These are phyloP conservation scores for Aspergillus carbonarius DNA, from an alignment of 2,329 filamentous ascomycete species.

Conservation along the genomic window DNA sequence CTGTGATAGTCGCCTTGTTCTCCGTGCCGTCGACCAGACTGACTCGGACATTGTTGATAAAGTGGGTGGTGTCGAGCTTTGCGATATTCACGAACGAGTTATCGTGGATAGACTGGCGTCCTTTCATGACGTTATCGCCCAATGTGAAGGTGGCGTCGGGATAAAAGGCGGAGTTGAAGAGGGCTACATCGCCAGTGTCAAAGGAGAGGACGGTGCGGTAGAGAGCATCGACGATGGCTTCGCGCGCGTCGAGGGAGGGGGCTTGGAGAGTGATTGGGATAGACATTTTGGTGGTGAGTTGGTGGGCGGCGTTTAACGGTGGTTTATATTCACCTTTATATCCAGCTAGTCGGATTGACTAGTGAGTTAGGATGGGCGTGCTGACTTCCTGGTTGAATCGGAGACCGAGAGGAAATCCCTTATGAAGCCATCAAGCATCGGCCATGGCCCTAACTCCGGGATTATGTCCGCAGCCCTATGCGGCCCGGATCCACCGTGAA, in stretches of 20 bases:
- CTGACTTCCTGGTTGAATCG: no score
- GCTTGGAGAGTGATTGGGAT: not conserved
- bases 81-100: slow-evolving; percentile 20
- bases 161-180: slow-evolving; percentile 32
- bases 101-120: slow-evolving; percentile 19
- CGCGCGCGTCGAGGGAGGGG: slow-evolving; percentile 15
- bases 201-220: slow-evolving; percentile 28
- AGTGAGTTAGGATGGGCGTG: no score
- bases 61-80: slow-evolving; percentile 31
- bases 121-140: slow-evolving; percentile 19
- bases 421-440: no score
- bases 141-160: slow-evolving; percentile 17
- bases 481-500: no score
- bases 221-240: slow-evolving; percentile 34
- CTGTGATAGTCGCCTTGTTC: slow-evolving; percentile 15
- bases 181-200: slow-evolving; percentile 27
- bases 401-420: no score
- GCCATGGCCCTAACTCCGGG: no score
- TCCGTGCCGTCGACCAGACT: slow-evolving; percentile 11
- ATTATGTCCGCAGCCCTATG: no score
- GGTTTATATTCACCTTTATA: no score
- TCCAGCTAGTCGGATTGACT: no score
- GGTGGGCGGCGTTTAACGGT: no score
- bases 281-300: not conserved
- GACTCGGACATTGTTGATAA: slow-evolving; percentile 24